Base-by-base conservation (phyloP, 495 filamentous ascomycete genomes). In the Letharia columbiana region DNA sequence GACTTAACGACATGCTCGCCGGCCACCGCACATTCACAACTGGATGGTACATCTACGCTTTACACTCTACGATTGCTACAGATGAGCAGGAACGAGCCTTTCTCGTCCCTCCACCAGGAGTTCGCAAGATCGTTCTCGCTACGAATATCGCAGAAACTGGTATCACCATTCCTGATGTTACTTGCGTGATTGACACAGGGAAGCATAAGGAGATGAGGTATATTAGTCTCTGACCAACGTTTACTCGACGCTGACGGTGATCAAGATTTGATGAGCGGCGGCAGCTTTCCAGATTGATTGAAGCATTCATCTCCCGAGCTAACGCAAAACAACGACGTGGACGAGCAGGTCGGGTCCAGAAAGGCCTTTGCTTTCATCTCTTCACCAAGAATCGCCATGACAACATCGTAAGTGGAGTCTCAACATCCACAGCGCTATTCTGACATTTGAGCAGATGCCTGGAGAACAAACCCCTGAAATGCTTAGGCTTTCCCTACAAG, bases 141-240 rank as follows among this genome's bases (percentile, higher is more conserved):
- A 98, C 93, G 12, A 98, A 98, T 72, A 97, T 98, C 71, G 93
- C 93, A 33, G 93, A 98, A 72, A 98, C 93, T 1, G 92, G 92
- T 77, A 96, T 98, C 71, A 98, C 93, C 0, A 98, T 98, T 69
- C 93, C 93, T 2, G 93, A 97, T 74, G 87, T 98, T 45, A 97
- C 93, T 7, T 95, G 91, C 70, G 93, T 98, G 37, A 87, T 98
- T 65, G 93, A 98, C 75, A 88, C 90, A 17, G 92, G 93, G 61
- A 96, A 94, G 74, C 93, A 97, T 74, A 92, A 93, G 67, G 94
- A 96, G 72, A 98, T 98, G 94, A 75, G 86, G 76, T 98, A 10
- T 35, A 5, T 37, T 20, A 37, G 17, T 37, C 54, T 37, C 33
- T 18, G 15, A 20, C 33, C n/a, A 17, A 37, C 2, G 7, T 37